phyloP scores from a whole-genome alignment of 106 monocot genomes.

The Apostasia ramifera region DNA sequence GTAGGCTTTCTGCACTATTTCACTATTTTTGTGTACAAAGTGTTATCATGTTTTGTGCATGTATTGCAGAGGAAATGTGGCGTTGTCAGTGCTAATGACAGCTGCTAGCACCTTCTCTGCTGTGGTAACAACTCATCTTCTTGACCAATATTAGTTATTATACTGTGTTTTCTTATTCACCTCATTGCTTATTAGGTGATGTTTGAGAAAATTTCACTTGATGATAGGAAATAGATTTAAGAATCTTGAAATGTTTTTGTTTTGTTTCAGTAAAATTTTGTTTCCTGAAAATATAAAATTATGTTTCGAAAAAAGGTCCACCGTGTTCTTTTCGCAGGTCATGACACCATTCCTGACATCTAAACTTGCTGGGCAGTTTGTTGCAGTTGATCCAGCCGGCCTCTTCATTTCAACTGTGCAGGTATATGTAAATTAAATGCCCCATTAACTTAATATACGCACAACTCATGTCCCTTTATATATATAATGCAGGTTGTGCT shows the following conservation, averaged over 20 bases:
- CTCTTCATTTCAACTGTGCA: conserved; percentile 85
- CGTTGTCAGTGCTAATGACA: conserved; percentile 92
- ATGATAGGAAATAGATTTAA: too few relatives aligned
- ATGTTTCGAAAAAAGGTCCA: too few relatives aligned
- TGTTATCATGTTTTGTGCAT: conserved; percentile 11
- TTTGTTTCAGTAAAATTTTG: too few relatives aligned
- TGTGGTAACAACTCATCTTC: conserved; percentile 33
- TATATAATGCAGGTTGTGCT: conserved; percentile 58
- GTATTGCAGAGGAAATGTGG: conserved; percentile 78
- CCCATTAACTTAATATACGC: too few relatives aligned
- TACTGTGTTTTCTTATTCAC: too few relatives aligned
- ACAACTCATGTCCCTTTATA: background rate
- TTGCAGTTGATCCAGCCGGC: conserved; percentile 80
- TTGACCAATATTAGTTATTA: too few relatives aligned
- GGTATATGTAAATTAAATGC: conserved; percentile 17
- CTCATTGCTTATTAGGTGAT: too few relatives aligned
- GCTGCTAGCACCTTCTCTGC: conserved; percentile 79
- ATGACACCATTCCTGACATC: conserved; percentile 87
- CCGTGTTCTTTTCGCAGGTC: conserved; percentile 30
- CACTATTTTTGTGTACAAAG: background rate
- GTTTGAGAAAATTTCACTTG: too few relatives aligned
- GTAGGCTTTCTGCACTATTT: conserved; percentile 21
- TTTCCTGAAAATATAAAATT: too few relatives aligned
- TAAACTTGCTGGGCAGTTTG: conserved; percentile 90
- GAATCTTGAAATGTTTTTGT: too few relatives aligned